phyloP scores from a whole-genome alignment of 106 monocot genomes.

The Phalaenopsis aphrodite region DNA sequence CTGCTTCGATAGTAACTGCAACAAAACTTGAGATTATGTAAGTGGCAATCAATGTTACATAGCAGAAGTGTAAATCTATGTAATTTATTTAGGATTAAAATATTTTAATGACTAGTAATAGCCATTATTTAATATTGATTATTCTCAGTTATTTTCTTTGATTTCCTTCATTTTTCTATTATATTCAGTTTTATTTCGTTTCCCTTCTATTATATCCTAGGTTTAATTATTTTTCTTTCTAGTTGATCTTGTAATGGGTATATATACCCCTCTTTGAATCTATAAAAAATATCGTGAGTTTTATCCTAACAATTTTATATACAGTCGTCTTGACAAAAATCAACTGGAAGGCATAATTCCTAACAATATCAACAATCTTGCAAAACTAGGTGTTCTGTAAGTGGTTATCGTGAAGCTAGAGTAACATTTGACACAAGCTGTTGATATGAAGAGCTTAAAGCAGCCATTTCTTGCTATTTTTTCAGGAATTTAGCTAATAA shows the following conservation, averaged over 20 bases:
- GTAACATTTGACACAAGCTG: not conserved
- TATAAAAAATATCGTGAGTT: no score
- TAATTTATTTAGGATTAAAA: not conserved
- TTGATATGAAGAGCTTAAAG: not conserved
- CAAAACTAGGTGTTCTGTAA: slow-evolving; percentile 11
- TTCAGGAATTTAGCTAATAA: slow-evolving; percentile 22
- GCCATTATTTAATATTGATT: no score
- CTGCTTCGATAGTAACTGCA: slow-evolving; percentile 8
- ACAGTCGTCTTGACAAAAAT: slow-evolving; percentile 16
- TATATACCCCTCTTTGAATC: no score
- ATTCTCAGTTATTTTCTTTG: no score
- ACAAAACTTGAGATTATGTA: slow-evolving; percentile 8
- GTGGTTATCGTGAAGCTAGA: not conserved
- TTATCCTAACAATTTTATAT: not conserved
- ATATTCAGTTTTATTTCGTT: no score
- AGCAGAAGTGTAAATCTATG: not conserved
- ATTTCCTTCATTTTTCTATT: no score
- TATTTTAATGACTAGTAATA: no score
- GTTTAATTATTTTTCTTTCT: no score
- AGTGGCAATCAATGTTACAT: not conserved
- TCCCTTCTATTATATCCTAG: no score
- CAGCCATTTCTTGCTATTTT: not conserved
- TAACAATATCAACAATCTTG: slow-evolving; percentile 15
- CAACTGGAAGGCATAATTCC: slow-evolving; percentile 16
- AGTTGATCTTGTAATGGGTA: no score